These are phyloP conservation scores for Candida awuae DNA, from an alignment of 805 yeast species.

Conservation along the genomic window DNA sequence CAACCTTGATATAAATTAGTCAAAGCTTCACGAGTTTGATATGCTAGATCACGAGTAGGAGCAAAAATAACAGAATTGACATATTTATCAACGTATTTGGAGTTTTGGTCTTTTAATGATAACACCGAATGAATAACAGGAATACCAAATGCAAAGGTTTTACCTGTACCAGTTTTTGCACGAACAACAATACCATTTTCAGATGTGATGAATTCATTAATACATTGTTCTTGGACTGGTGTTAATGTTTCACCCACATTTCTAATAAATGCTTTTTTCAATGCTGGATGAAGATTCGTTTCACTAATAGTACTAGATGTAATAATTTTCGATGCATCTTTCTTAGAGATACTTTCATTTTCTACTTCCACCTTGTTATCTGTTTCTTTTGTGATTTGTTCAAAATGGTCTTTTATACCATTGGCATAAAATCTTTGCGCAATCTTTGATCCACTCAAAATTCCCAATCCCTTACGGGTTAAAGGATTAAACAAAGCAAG, in stretches of 20 bases:
- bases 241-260: slow-evolving; percentile 46
- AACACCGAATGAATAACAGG: slow-evolving; percentile 60
- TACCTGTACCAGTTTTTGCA: slow-evolving; percentile 95
- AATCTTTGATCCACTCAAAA: not conserved
- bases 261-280: slow-evolving; percentile 27
- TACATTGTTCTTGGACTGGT: slow-evolving; percentile 58
- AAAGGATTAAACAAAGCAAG: not conserved
- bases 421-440: not conserved
- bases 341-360: not conserved
- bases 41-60: slow-evolving; percentile 88
- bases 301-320: slow-evolving; percentile 19
- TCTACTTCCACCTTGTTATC: not conserved
- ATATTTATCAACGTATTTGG: slow-evolving; percentile 20
- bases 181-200: slow-evolving; percentile 66
- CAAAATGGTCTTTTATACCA: slow-evolving; percentile 1
- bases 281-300: slow-evolving; percentile 20
- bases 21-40: slow-evolving; percentile 66
- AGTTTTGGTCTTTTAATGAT: slow-evolving; percentile 16
- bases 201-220: slow-evolving; percentile 46
- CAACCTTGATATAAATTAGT: slow-evolving; percentile 32
- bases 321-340: slow-evolving; percentile 1
- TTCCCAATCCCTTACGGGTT: not conserved
- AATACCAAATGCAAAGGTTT: slow-evolving; percentile 80
- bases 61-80: slow-evolving; percentile 65
- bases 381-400: not conserved